Evolutionary conservation across 2,329 filamentous ascomycete genomes (phyloP), one percentile per base, ranked within the genome.

Genomic region (Aspergillus candidus): DNA sequence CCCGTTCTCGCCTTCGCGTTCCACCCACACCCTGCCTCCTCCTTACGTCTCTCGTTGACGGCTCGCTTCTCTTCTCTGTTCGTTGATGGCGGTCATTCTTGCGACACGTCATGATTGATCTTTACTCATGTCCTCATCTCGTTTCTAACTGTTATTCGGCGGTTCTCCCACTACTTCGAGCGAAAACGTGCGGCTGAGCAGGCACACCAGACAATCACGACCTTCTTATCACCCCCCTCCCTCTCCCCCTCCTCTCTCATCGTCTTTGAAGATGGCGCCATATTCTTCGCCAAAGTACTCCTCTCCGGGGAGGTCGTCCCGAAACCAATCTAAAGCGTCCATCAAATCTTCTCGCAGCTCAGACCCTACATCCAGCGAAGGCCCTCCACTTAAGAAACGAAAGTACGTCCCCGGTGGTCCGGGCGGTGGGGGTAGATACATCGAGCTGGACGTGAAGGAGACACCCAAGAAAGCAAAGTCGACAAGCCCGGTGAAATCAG

Each of bases 351-450:
- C 62, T 4, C 54, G 58, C 34, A 59, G 43, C 41, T 55, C 57
- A 11, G 58, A 64, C 22, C 54, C 53, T 35, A 53, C 56, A 34
- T 37, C 56, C 39, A 60, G 55, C 36, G 66, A 67, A 38, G 83
- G 85, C 53, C 82, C 83, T 18, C 82, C 84, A 11, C 74, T 74
- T 1, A 89, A 88, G 69, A 80, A 79, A 61, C 77, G 83, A 54
- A 78, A 81, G 67, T 96, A 95, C 70, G 79, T 94, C 38, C 88
- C 91, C 30, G 89, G 89, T 38, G 89, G 88, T 3, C 84, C 88
- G 46, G 88, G 88, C 32, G 89, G 89, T 36, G 88, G 89, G 46
- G 88, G 89, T 14, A 76, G 89, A 61, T 94, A 89, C 65, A 74
- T 93, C 31, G 87, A 94, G 55, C 76, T 83, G 44, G 80, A 88